phyloP scores from a whole-genome alignment of 805 yeast species.

The Debaryomyces castellii region DNA sequence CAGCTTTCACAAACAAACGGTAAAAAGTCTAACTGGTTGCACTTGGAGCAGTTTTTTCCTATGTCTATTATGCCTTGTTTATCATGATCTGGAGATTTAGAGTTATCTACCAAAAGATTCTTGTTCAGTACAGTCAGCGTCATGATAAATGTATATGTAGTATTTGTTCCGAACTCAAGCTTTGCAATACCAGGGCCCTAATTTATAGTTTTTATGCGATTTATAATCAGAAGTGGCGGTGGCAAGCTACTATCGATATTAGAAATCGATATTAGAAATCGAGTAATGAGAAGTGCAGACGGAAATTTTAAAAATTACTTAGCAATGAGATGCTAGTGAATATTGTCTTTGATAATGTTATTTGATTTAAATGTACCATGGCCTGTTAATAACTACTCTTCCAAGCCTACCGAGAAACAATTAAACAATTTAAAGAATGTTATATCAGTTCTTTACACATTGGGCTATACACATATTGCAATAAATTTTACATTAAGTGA shows the following conservation, averaged over 20 bases:
- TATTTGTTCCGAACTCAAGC: too few species aligned
- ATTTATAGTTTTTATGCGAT: not conserved
- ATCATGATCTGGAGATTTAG: constrained; percentile 14
- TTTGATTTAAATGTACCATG: constrained; percentile 73
- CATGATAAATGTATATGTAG: constrained; percentile 3
- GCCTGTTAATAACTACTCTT: constrained; percentile 55
- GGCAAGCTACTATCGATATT: constrained; percentile 4
- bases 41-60: constrained; percentile 56
- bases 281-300: not conserved
- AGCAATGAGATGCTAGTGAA: not conserved
- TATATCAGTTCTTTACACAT: constrained; percentile 50
- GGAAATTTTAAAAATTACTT: not conserved
- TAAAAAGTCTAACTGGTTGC: constrained; percentile 55
- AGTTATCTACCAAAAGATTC: constrained; percentile 21
- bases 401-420: constrained; percentile 42
- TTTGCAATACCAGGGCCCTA: too few species aligned
- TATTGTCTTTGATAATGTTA: constrained; percentile 10
- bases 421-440: constrained; percentile 47
- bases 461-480: constrained; percentile 79
- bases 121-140: constrained; percentile 7
- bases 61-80: constrained; percentile 48
- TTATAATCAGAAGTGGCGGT: constrained; percentile 11
- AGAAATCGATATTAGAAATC: not conserved
- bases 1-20: constrained; percentile 58
- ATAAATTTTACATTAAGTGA: constrained; percentile 62